Evolutionary conservation across 2,329 filamentous ascomycete species (phyloP), one percentile per base, ranked within the genome.

Genomic region (Calonectria pseudoreteaudii): DNA sequence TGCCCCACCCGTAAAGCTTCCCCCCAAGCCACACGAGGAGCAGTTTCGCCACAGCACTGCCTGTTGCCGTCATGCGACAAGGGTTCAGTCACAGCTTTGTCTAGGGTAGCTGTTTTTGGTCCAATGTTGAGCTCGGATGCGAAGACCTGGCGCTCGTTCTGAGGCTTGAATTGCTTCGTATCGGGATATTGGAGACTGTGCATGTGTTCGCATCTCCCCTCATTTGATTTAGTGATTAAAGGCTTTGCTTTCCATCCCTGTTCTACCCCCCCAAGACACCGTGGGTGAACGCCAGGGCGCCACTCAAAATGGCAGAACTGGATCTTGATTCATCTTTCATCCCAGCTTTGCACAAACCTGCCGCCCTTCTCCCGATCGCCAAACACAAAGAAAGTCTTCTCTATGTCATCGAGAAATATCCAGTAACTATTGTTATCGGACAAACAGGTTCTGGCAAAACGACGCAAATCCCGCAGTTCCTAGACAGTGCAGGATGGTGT

Each of bases 391-490:
- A 97, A 71, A 92, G 89, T 68, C 87, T 99, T 2, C 90, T 98
- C 2, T 98, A 98, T 84, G 89, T 96, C 18, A 91, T 98, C 72
- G 96, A 98, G 83, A 95, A 91, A 10, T 91, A 92, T 76, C 93
- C 94, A 0, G 93, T 98, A 71, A 96, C 94, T 0, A 95, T 98
- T 66, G 92, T 98, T 16, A 92, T 98, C 69, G 97, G 96, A 11
- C 95, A 98, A 82, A 98, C 97, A 1, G 97, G 97, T 5, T 98
- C 94, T 30, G 96, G 96, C 52, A 98, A 98, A 85, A 98, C 96
- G 1, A 98, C 97, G 0, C 97, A 98, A 82, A 93, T 98, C 53
- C 97, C 97, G 1, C 96, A 98, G 79, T 98, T 94, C 80, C 90
- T 98, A 16, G 93, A 98, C 72, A 89, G 94, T 79, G 94, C 94